Evolutionary conservation across 2,329 filamentous ascomycete species (phyloP), one percentile per base, ranked within the genome.

Genomic region (Penicillium sp.): DNA sequence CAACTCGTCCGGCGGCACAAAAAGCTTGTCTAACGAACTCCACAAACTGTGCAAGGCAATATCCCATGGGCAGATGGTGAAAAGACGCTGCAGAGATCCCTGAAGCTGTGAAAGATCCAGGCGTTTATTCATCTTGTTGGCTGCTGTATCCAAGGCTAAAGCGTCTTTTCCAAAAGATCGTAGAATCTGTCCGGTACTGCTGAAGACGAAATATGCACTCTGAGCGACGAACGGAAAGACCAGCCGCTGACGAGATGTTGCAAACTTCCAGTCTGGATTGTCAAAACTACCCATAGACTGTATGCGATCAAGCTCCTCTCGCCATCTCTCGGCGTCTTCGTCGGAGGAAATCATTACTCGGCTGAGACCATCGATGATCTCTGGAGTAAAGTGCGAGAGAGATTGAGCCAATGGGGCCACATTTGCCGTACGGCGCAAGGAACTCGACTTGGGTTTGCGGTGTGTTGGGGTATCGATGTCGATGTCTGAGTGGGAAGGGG

Each of bases 201-300:
- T 75, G 47, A 82, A 61, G 14, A 77, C 72, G 60, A 76, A 82
- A 58, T 75, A 78, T 1, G 80, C 71, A 55, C 78, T 81, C 60
- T 81, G 80, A 7, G 73, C 70, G 53, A 80, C 60, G 60, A 80
- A 81, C 5, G 75, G 69, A 53, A 76, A 78, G 15, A 68, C 71
- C 45, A 73, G 64, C 17, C 74, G 73, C 58, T 79, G 76, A 5
- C 68, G 67, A 41, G 61, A 57, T n/a, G 75, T 75, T 47, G 76
- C 74, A 65, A 71, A 74, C 45, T 63, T 67, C 75, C 75, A 78
- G 31, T 76, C 72, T 5, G 71, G 70, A 31, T 73, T 70, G 10
- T 78, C 75, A 42, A 73, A 73, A 42, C 67, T 74, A 10, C 76
- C 76, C 48, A 68, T 67, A 5, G 60, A 67, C 48, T 78, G 72